Base-by-base conservation (phyloP, 495 filamentous ascomycete species). In the Acidomyces sp. region DNA sequence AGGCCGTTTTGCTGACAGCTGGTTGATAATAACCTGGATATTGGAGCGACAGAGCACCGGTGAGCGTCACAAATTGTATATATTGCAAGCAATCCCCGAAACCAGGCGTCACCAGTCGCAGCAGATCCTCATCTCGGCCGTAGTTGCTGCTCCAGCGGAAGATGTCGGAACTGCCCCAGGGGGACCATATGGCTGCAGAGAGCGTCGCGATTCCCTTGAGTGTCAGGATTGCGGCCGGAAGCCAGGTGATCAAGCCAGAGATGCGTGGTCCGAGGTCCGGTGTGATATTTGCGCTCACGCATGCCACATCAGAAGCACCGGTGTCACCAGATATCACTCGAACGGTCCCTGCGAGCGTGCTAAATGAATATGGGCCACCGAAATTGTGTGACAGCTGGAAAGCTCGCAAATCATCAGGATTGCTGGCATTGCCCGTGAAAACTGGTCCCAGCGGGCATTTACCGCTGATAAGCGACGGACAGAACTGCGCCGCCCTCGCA, bases 41-140 rank as follows among this genome's bases (percentile, higher is more conserved):
- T 42, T 80, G 76, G 48, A 97, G 61, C 17, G 80, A 83, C 29
- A 97, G 62, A 28, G 78, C 75, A 1, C 92, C 92, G 0, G 87
- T 85, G 24, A 97, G 68, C 15, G 87, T 81, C 34, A 87, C 70
- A 48, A 92, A 96, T 54, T 97, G 90, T 22, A 97, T 79, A 55
- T 96, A 97, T 61, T 97, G 87, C 22, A 97, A 72, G 57, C 90
- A 97, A 51, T 97, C 90, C 9, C 84, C 86, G 56, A 97, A 97
- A 0, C 90, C 90, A 11, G 90, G 90, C 6, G 90, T 97, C 16
- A 97, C 85, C 24, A 96, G 65, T 22, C 90, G 80, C 28, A 97
- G 67, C 41, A 95, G 68, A 58, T 97, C 90, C 31, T 83, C 80
- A 48, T 97, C 92, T 50, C 87, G 77, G 21, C 90, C 92, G 57